phyloP scores from a whole-genome alignment of 352 stramenopile genomes.

The Lagenidium giganteum region DNA sequence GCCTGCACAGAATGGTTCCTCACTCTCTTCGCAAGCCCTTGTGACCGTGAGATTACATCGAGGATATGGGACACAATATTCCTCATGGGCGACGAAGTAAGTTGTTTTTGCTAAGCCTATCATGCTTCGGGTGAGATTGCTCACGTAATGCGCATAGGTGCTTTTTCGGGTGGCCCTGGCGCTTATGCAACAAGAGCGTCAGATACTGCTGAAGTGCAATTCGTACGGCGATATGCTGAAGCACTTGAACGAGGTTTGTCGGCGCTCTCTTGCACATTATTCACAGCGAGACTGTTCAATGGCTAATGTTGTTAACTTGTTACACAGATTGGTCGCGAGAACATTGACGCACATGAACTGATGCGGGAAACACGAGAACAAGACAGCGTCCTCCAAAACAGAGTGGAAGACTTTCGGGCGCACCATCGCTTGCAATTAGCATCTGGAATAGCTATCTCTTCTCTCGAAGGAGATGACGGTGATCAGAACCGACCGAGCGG shows the following conservation, averaged over 20 bases:
- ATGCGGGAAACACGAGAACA: slow-evolving; percentile 53
- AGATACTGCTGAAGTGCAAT: slow-evolving; percentile 45
- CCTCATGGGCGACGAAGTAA: slow-evolving; percentile 74
- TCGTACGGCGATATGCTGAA: slow-evolving; percentile 79
- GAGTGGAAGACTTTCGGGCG: slow-evolving; percentile 81
- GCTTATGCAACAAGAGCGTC: slow-evolving; percentile 63
- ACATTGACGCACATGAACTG: slow-evolving; percentile 37
- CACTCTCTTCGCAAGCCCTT: slow-evolving; percentile 83
- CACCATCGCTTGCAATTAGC: slow-evolving; percentile 79
- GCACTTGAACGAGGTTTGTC: slow-evolving; percentile 67
- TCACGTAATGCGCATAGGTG: slow-evolving; percentile 27
- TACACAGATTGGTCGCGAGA: slow-evolving; percentile 47
- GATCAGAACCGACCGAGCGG: slow-evolving; percentile 27
- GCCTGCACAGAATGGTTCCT: slow-evolving; percentile 88
- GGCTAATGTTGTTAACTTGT: not conserved
- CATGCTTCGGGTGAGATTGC: not conserved
- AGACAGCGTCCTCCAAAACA: slow-evolving; percentile 55
- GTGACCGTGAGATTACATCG: slow-evolving; percentile 60
- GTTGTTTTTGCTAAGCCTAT: not conserved
- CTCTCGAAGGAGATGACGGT: slow-evolving; percentile 45
- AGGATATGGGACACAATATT: slow-evolving; percentile 85
- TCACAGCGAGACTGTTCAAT: too few relatives aligned
- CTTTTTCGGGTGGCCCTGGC: slow-evolving; percentile 75
- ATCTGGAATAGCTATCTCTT: slow-evolving; percentile 71
- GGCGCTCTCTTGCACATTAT: not conserved